These are phyloP conservation scores for Trapa incisa DNA, from an alignment of 345 rosid species.

Conservation along the genomic window DNA sequence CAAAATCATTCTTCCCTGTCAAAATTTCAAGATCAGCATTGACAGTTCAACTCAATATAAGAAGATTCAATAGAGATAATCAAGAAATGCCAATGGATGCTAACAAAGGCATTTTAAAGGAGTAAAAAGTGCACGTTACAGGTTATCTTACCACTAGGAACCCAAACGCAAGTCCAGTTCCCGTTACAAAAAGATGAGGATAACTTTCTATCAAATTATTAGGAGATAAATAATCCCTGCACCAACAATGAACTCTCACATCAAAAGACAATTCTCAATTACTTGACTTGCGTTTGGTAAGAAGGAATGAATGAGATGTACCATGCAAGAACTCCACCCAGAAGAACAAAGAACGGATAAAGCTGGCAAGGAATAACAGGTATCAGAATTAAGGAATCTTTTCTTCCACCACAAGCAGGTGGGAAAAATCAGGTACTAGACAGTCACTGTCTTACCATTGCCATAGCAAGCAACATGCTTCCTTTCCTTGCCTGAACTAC, in stretches of 20 bases:
- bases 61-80: not conserved
- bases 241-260: constrained; percentile 11
- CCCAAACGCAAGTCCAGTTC: constrained; percentile 99
- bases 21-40: constrained; percentile 12
- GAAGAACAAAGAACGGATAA: constrained; percentile 57
- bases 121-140: not conserved
- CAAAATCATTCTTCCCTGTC: constrained; percentile 98
- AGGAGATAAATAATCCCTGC: constrained; percentile 75
- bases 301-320: constrained; percentile 15
- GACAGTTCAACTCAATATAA: not conserved
- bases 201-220: constrained; percentile 60
- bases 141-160: constrained; percentile 71
- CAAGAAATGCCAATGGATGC: not conserved
- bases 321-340: constrained; percentile 83
- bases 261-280: not conserved
- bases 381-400: not conserved
- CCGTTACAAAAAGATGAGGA: constrained; percentile 81
- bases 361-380: constrained; percentile 33
- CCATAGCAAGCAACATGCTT: constrained; percentile 77
- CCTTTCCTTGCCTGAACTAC: constrained; percentile 81
- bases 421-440: not conserved
- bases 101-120: not conserved
- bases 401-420: not conserved
- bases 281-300: not conserved
- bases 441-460: constrained; percentile 47